phyloP scores from a whole-genome alignment of 768 basidiomycete genomes.

The Hortiboletus campestris region DNA sequence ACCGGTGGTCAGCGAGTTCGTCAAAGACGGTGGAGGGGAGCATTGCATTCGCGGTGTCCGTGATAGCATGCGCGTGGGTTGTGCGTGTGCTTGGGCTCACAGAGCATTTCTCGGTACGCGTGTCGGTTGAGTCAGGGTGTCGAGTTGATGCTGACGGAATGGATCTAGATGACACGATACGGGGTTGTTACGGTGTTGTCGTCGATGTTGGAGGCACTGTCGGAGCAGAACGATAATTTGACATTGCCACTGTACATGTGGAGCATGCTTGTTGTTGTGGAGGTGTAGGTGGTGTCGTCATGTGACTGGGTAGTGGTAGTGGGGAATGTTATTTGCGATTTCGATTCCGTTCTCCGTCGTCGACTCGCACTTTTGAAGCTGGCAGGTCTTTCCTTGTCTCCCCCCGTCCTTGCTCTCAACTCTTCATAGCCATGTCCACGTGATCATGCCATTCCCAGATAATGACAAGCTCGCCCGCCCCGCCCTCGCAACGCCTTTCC shows the following conservation, averaged over 20 bases:
- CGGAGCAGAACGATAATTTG: slow-evolving; percentile 96
- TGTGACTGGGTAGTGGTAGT: slow-evolving; percentile 25
- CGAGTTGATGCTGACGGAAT: slow-evolving; percentile 17
- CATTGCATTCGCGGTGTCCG: slow-evolving; percentile 70
- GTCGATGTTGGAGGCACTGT: slow-evolving; percentile 83
- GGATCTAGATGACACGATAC: slow-evolving; percentile 63
- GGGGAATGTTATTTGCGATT: slow-evolving; percentile 11
- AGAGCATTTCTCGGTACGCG: slow-evolving; percentile 75
- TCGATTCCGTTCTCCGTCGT: background rate
- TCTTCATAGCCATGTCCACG: slow-evolving; percentile 10
- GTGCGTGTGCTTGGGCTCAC: slow-evolving; percentile 69
- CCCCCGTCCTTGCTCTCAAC: background rate
- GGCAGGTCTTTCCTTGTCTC: background rate
- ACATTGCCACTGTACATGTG: slow-evolving; percentile 96
- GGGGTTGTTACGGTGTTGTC: slow-evolving; percentile 58
- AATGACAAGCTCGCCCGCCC: slow-evolving; percentile 18
- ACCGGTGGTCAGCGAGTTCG: slow-evolving; percentile 82
- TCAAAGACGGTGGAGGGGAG: slow-evolving; percentile 93
- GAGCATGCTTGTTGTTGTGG: slow-evolving; percentile 73
- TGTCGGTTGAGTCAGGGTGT: background rate
- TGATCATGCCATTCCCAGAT: slow-evolving; percentile 30
- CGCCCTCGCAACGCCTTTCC: slow-evolving; percentile 23
- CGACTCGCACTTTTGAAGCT: background rate
- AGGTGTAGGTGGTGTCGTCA: slow-evolving; percentile 25
- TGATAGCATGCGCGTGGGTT: slow-evolving; percentile 65